Evolutionary conservation across 1,139 yeast species (phyloP).

Genomic region (Geotrichum histeridarum): DNA sequence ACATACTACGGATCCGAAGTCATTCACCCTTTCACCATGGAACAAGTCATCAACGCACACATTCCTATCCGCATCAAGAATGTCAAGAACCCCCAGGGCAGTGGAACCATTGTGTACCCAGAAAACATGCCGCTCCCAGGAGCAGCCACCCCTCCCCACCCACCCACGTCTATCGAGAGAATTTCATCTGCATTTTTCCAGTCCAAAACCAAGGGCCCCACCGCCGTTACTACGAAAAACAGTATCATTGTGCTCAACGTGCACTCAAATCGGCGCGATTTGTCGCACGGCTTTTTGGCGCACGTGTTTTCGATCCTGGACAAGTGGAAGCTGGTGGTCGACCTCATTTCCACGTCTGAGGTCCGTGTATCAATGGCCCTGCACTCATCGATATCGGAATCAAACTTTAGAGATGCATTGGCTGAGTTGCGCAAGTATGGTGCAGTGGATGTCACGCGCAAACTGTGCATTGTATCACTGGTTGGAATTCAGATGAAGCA

Average conservation of each 20-base stretch:
- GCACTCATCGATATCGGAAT: constrained; percentile 52
- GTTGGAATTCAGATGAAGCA: constrained; percentile 98
- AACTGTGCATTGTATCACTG: constrained; percentile 84
- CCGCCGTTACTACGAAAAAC: constrained; percentile 94
- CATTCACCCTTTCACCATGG: constrained; percentile 98
- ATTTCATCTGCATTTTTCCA: constrained; percentile 27
- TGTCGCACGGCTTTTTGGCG: constrained; percentile 93
- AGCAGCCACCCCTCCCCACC: constrained; percentile 38
- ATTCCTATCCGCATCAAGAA: constrained; percentile 95
- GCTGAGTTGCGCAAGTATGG: constrained; percentile 77
- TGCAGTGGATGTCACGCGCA: constrained; percentile 77
- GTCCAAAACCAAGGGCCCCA: constrained; percentile 53
- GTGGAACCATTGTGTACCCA: constrained; percentile 90
- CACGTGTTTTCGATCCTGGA: constrained; percentile 83
- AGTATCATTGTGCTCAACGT: constrained; percentile 87
- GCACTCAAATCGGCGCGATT: constrained; percentile 87
- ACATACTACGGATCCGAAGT: constrained; percentile 97
- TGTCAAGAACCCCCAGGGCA: constrained; percentile 85
- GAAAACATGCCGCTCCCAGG: constrained; percentile 44
- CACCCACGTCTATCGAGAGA: constrained; percentile 4
- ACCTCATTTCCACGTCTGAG: constrained; percentile 91
- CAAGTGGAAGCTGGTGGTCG: constrained; percentile 80
- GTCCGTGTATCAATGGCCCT: constrained; percentile 98
- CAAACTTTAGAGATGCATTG: constrained; percentile 60
- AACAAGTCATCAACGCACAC: constrained; percentile 91